These are phyloP conservation scores for Dictyostelium brefeldianum DNA, from an alignment of 78 protist species.

Conservation along the genomic window DNA sequence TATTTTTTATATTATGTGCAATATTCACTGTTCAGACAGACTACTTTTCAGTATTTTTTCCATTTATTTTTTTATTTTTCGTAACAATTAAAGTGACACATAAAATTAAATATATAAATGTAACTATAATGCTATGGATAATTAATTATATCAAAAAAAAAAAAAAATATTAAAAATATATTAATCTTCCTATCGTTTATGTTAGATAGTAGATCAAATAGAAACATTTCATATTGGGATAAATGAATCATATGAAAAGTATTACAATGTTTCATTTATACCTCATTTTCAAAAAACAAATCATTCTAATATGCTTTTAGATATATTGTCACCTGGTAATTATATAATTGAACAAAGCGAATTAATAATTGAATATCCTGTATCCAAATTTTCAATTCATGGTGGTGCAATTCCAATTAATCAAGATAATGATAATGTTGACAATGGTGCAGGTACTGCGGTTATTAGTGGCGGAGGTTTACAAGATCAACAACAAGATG, in stretches of 20 bases:
- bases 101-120: neutral
- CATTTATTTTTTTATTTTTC: neutral
- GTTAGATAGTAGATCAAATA: constrained; percentile 1
- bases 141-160: too few relatives aligned
- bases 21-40: neutral
- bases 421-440: neutral
- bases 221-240: constrained; percentile 5
- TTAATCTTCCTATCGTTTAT: too few relatives aligned
- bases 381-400: neutral
- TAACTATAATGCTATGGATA: too few relatives aligned
- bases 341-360: constrained; percentile 1
- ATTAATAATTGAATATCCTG: neutral
- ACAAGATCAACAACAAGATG: neutral
- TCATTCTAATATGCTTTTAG: neutral
- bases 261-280: neutral
- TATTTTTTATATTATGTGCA: neutral
- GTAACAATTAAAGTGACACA: neutral
- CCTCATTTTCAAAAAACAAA: constrained; percentile 2
- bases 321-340: constrained; percentile 2
- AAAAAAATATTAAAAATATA: too few relatives aligned
- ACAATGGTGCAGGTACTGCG: neutral
- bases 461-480: neutral
- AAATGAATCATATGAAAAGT: neutral
- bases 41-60: neutral
- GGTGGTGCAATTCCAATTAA: neutral